Conservation (phyloP, 176 grass and related monocot species). For the Chloris gayana region DNA sequence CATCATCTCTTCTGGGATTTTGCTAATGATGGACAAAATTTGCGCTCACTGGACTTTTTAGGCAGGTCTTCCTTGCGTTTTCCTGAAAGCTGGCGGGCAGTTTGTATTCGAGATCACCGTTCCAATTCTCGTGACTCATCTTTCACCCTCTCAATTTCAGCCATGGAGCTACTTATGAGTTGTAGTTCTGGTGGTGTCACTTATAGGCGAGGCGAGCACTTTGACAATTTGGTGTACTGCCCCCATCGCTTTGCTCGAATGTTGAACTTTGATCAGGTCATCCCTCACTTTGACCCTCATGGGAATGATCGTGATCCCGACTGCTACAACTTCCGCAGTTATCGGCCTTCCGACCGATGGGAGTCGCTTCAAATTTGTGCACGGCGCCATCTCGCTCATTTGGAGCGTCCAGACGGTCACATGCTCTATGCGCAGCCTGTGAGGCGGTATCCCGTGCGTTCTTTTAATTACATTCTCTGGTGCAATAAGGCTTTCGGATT, state of each 20-base stretch:
- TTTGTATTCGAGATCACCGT: too few relatives aligned
- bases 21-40: not conserved
- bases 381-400: not conserved
- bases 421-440: not conserved
- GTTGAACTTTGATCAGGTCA: not conserved
- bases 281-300: not conserved
- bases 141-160: too few relatives aligned
- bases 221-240: not conserved
- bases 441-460: not conserved
- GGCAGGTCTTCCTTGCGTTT: not conserved
- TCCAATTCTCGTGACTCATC: too few relatives aligned
- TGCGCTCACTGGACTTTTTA: not conserved
- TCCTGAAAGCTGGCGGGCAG: rapidly evolving
- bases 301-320: not conserved
- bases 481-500: not conserved
- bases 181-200: not conserved
- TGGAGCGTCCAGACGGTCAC: not conserved
- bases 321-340: not conserved
- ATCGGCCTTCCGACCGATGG: not conserved
- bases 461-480: not conserved
- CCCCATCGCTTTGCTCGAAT: not conserved
- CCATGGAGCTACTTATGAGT: not conserved
- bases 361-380: not conserved
- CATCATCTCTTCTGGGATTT: not conserved
- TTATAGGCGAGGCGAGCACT: not conserved